phyloP scores from a whole-genome alignment of 169 alveolate genomes.

The Plasmodium cynomolgi region DNA sequence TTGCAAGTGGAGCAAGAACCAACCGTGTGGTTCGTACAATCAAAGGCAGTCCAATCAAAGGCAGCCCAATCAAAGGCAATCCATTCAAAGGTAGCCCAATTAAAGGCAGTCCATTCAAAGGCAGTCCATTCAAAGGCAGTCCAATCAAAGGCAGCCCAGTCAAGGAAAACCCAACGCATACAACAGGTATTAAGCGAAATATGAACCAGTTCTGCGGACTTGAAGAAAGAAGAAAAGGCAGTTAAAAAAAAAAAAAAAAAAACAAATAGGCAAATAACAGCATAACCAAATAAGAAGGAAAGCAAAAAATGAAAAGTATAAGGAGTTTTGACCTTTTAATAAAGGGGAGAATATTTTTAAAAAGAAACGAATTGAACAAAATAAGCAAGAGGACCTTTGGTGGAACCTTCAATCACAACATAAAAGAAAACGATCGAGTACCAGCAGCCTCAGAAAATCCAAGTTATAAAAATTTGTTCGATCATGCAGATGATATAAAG shows the following conservation, averaged over 20 bases:
- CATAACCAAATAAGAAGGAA: background rate
- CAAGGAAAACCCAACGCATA: background rate
- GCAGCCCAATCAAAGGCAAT: background rate
- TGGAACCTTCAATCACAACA: slow-evolving; percentile 78
- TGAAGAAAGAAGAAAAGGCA: background rate
- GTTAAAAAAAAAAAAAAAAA: background rate
- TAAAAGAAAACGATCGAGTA: slow-evolving; percentile 78
- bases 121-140: background rate
- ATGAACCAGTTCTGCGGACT: background rate
- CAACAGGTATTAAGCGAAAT: background rate
- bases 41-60: background rate
- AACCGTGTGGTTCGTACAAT: background rate
- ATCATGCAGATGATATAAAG: slow-evolving; percentile 88
- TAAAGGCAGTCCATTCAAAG: no score
- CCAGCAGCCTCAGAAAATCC: slow-evolving; percentile 91
- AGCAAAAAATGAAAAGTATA: slow-evolving; percentile 41
- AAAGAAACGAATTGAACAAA: slow-evolving; percentile 34
- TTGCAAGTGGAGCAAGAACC: background rate
- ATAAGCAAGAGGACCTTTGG: slow-evolving; percentile 76
- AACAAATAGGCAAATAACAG: background rate
- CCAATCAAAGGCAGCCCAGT: background rate
- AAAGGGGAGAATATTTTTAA: slow-evolving; percentile 20
- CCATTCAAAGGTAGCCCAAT: background rate
- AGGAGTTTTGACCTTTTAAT: slow-evolving; percentile 15
- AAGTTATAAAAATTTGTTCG: slow-evolving; percentile 86